Evolutionary conservation across 129 eudicot genomes (phyloP), one percentile per base, ranked within the genome.

Genomic region (Lonicera japonica): DNA sequence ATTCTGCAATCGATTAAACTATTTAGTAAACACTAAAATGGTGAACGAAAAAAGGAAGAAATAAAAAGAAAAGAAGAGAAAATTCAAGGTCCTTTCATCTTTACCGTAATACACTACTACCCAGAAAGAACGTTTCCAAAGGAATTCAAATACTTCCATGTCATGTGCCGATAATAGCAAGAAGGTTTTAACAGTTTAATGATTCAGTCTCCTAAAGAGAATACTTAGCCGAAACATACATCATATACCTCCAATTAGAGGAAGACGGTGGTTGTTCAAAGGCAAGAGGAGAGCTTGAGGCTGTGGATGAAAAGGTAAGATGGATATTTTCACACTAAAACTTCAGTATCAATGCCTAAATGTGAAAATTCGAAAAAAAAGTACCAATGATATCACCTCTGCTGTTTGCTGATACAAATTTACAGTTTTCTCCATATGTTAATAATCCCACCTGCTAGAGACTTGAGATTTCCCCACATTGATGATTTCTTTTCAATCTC

Each of bases 391-490:
- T 2, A 40, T 50, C 34, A 64, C 58, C 58, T 50, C n/a, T 14
- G 40, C 11, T 10, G 16, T 50, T 50, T 14, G 40, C 11, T 10
- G 16, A 15, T 12, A 58, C 60, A 36, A 21, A 53, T 36, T 54
- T 63, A 72, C 57, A 8, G 64, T 61, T 69, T 78, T 68, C 57
- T 75, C 88, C 84, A 78, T 5, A 68, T 64, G 74, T 55, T 82
- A 11, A 82, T 14, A 51, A 82, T 25, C 14, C 29, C 77, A 63
- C 54, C 61, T 47, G 83, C 83, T 55, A 69, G 9, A 17, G 69
- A 74, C 69, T 74, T 82, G 56, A 82, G 61, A 56, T 65, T 75
- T 11, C 76, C 77, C 88, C 88, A 82, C 22, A 82, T 14, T 5
- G 84, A 78, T 38, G 70, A 18, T 23, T 66, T 74, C 63, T 40